Conservation (phyloP, 2,329 filamentous ascomycete genomes). For the Stenocarpella maydis region DNA sequence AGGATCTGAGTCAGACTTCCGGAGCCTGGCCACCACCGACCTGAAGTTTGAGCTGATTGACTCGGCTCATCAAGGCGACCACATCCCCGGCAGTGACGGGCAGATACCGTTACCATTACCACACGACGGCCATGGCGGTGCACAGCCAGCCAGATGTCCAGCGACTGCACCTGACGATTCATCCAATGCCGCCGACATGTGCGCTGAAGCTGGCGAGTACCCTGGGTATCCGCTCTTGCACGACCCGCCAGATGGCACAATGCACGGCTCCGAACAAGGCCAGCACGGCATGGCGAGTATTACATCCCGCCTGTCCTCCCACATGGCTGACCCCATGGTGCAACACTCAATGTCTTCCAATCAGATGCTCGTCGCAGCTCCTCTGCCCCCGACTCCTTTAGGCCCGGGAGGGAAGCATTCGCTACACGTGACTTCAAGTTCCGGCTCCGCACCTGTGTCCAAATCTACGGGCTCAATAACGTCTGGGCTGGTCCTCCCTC, state of each 20-base stretch:
- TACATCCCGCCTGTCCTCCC: neutral
- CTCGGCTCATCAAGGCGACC: neutral
- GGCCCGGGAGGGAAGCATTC: too few relatives aligned
- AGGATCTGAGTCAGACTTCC: neutral
- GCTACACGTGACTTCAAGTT: too few relatives aligned
- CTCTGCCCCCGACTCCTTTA: neutral
- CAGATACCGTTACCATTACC: neutral
- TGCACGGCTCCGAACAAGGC: neutral
- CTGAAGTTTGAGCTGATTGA: neutral
- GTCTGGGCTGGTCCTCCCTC: slow-evolving; percentile 8
- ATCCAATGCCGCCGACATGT: neutral
- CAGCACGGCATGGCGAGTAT: neutral
- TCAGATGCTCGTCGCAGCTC: neutral
- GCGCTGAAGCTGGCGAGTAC: neutral
- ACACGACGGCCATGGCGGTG: neutral
- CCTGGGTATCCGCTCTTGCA: neutral
- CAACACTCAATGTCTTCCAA: neutral
- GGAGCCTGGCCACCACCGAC: neutral
- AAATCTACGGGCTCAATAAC: neutral
- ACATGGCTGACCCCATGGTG: neutral
- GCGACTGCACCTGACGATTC: neutral
- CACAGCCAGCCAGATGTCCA: neutral
- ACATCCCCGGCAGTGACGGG: neutral
- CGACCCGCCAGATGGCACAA: neutral
- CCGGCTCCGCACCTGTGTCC: neutral